These are phyloP conservation scores for Sporothrix brunneoviolacea DNA, from an alignment of 2,329 filamentous ascomycete genomes.

Conservation along the genomic window DNA sequence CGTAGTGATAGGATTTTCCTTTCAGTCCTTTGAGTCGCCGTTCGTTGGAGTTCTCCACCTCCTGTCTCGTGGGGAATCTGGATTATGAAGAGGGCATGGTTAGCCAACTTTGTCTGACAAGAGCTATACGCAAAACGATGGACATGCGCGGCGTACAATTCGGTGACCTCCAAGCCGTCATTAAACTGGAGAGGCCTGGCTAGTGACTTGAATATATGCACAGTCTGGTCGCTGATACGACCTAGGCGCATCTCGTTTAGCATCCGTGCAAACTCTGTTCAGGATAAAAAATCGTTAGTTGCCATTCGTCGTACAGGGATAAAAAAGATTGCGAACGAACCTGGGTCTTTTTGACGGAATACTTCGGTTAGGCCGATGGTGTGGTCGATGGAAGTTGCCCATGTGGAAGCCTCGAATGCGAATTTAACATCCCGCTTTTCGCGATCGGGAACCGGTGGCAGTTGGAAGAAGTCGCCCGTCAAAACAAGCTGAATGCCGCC, in stretches of 20 bases:
- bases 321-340: slow-evolving; percentile 26
- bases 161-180: slow-evolving; percentile 75
- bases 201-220: slow-evolving; percentile 67
- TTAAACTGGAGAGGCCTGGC: slow-evolving; percentile 64
- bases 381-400: slow-evolving; percentile 88
- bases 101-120: background rate
- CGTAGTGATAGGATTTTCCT: slow-evolving; percentile 61
- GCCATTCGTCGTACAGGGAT: background rate
- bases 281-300: too few species aligned
- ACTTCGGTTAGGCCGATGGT: slow-evolving; percentile 94
- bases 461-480: slow-evolving; percentile 95
- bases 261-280: slow-evolving; percentile 90
- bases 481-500: slow-evolving; percentile 94
- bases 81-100: background rate
- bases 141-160: slow-evolving; percentile 51
- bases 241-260: slow-evolving; percentile 96
- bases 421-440: slow-evolving; percentile 70
- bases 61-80: slow-evolving; percentile 76
- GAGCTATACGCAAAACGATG: slow-evolving; percentile 1
- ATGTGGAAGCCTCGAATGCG: slow-evolving; percentile 85
- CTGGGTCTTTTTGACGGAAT: slow-evolving; percentile 85
- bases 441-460: slow-evolving; percentile 83
- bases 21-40: slow-evolving; percentile 64
- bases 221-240: slow-evolving; percentile 67
- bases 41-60: slow-evolving; percentile 83